A percentile compares a stretch with the other conserved stretches of the same genome.
These are phyloP conservation scores for Anacardium occidentale DNA, from an alignment of 345 rosid species.

Conservation along the genomic window DNA sequence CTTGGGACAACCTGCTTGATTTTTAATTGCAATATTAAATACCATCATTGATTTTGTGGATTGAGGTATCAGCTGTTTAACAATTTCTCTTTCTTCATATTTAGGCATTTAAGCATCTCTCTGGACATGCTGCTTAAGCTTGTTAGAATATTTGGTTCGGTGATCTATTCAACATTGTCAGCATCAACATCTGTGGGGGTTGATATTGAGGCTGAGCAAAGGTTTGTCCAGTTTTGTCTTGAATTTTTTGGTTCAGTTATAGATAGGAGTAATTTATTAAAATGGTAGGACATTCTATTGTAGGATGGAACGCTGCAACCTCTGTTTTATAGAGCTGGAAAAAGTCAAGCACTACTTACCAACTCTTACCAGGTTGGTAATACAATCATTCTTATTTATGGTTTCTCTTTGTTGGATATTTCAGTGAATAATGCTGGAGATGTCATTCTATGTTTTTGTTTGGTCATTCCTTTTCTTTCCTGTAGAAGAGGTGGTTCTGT, in stretches of 20 bases:
- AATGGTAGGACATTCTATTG: constrained; percentile 10
- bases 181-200: constrained; percentile 88
- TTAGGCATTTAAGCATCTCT: constrained; percentile 80
- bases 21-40: too few species aligned
- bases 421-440: not conserved
- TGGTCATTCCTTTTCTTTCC: not conserved
- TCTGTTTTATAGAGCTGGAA: constrained; percentile 87
- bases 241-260: not conserved
- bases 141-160: constrained; percentile 73
- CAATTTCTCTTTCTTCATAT: constrained; percentile 16
- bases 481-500: constrained; percentile 90
- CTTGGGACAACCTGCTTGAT: not conserved
- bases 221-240: constrained; percentile 40
- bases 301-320: constrained; percentile 82
- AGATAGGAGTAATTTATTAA: not conserved
- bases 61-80: constrained; percentile 5
- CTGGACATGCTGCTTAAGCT: constrained; percentile 87
- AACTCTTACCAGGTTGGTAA: constrained; percentile 49
- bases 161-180: constrained; percentile 74
- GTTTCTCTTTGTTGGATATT: not conserved
- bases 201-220: constrained; percentile 96
- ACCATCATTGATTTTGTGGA: not conserved
- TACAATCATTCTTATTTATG: constrained; percentile 11
- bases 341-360: constrained; percentile 70
- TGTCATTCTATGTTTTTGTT: not conserved